A percentile compares a stretch with the other conserved stretches of the same genome.
Conservation (phyloP, 2,329 filamentous ascomycete species). For the Paracorniculantispora psalliotae region DNA sequence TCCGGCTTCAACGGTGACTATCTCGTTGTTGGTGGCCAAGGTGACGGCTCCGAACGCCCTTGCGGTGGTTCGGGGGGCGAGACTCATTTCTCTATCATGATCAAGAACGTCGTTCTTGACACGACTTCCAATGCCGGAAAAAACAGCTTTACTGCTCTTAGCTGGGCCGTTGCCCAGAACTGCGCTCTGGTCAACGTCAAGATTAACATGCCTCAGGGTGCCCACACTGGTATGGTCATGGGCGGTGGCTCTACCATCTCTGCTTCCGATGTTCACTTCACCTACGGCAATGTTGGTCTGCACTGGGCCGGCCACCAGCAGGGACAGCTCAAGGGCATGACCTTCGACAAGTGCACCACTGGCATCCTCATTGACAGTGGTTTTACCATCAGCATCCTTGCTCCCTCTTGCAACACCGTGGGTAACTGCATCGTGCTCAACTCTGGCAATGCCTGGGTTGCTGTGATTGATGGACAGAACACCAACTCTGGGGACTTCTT, state of each 20-base stretch:
- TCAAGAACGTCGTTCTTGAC: constrained; percentile 20
- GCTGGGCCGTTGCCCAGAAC: constrained; percentile 20
- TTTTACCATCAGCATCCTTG: constrained; percentile 9
- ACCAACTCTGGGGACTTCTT: constrained; percentile 9
- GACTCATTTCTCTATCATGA: constrained; percentile 20
- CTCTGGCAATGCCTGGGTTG: constrained; percentile 4
- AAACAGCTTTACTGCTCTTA: constrained; percentile 16
- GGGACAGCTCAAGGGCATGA: constrained; percentile 10
- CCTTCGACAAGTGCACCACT: constrained; percentile 11
- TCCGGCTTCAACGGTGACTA: constrained; percentile 56
- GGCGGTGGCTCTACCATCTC: constrained; percentile 18
- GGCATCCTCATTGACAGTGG: constrained; percentile 14
- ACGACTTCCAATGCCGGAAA: constrained; percentile 17
- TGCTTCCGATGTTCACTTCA: constrained; percentile 17
- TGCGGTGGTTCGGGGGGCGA: constrained; percentile 17
- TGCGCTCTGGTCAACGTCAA: constrained; percentile 19
- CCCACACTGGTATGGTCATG: constrained; percentile 18
- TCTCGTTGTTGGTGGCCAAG: constrained; percentile 18
- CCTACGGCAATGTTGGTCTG: constrained; percentile 18
- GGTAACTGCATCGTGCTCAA: constrained; percentile 10
- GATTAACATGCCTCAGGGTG: constrained; percentile 13
- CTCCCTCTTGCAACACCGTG: constrained; percentile 7
- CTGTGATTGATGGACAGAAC: constrained; percentile 8
- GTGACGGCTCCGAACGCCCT: constrained; percentile 13
- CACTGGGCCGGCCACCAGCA: constrained; percentile 16